Base-by-base conservation (phyloP, 371 early-diverging fungal species). In the Mucor ambiguus region DNA sequence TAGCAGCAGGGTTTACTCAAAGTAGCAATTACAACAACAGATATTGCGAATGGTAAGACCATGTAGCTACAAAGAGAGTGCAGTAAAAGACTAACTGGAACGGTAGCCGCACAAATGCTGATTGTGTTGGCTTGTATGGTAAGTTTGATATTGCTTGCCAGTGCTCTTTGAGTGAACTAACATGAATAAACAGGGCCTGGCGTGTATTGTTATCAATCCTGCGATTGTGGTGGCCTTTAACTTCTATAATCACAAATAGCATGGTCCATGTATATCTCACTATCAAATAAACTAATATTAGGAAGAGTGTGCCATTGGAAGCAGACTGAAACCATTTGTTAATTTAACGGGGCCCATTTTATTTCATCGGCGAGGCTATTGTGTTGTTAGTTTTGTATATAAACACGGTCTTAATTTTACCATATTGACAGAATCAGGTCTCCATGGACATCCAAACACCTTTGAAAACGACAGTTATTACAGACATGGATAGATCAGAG, bases 41-140 rank as follows among this genome's bases (percentile, higher is more conserved):
- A 28, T 26, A 52, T 52, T 67, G 67, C 26, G 67, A 67, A 61
- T 67, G 64, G 64, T 64, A 64, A 41, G 18, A 5, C 5, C 41
- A 18, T 18, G 18, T 18, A 18, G 16, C 6, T 11, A 18, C 18
- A 41, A 4, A 41, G 2, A 5, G 18, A 18, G 18, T 5, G 18
- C 41, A 5, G 41, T 3, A 16, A 41, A 41, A 18, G 30, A 30
- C 16, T 16, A 63, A 54, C 4, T n/a, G 28, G 12, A 6, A 11
- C 16, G 22, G 1, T 46, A 67, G 67, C 41, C 67, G 22, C n/a
- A 67, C 61, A 44, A 28, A 67, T 52, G 29, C 56, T 18, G 61
- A 67, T 56, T 67, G 67, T 14, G 41, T 41, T 43, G 22, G 43
- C 5, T 16, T 54, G 60, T 66, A 66, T 54, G 66, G 66, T 66